Evolutionary conservation across 768 basidiomycete genomes (phyloP).

Genomic region (Suillus fuscotomentosus): DNA sequence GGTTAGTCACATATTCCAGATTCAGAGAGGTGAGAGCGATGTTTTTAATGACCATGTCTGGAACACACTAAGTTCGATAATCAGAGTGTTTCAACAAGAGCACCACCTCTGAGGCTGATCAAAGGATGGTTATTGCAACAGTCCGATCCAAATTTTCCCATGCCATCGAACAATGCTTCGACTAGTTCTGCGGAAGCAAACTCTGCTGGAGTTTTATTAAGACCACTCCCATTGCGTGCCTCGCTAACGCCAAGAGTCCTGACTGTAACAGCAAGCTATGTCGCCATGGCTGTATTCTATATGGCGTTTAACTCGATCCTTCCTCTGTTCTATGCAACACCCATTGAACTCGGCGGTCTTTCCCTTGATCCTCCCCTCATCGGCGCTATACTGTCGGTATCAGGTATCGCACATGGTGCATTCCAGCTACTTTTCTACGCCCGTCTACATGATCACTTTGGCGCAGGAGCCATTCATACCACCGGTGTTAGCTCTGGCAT

Average conservation of each 20-base stretch:
- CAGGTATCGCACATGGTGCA: slow-evolving; percentile 34
- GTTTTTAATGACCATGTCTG: not conserved
- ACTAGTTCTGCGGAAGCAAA: not conserved
- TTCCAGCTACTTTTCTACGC: slow-evolving; percentile 66
- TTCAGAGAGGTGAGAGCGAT: slow-evolving; percentile 28
- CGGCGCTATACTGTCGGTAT: slow-evolving; percentile 22
- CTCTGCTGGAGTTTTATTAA: not conserved
- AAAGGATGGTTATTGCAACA: slow-evolving; percentile 8
- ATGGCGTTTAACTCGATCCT: slow-evolving; percentile 53
- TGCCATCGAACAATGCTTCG: not conserved
- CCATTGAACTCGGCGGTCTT: slow-evolving; percentile 30
- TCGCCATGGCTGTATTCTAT: slow-evolving; percentile 57
- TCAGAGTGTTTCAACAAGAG: slow-evolving; percentile 27
- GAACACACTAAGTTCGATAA: slow-evolving; percentile 4
- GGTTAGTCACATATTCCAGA: slow-evolving; percentile 17
- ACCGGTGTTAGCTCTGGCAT: slow-evolving; percentile 47
- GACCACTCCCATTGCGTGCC: slow-evolving; percentile 44
- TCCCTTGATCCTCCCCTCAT: slow-evolving; percentile 27
- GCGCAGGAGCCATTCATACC: slow-evolving; percentile 57
- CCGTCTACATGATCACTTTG: slow-evolving; percentile 50
- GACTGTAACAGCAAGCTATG: slow-evolving; percentile 61
- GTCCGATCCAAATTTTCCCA: not conserved
- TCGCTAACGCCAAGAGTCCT: slow-evolving; percentile 56
- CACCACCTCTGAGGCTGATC: not conserved
- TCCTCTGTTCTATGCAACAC: slow-evolving; percentile 32